Base-by-base conservation (phyloP, 2,329 filamentous ascomycete genomes). In the Aspergillus sojae region DNA sequence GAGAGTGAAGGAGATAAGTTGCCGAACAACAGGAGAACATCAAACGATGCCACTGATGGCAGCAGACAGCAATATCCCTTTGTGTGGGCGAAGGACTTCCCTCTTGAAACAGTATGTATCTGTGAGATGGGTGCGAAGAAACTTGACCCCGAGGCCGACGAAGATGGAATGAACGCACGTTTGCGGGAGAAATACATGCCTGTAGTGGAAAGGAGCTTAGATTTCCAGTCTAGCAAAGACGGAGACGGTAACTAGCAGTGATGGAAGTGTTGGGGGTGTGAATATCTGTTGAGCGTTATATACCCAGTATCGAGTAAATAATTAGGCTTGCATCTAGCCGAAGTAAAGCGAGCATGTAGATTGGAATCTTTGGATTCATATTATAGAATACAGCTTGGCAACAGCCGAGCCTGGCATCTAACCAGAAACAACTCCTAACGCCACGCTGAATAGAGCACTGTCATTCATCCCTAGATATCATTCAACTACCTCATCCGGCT, bases 41-140 rank as follows among this genome's bases (percentile, higher is more conserved):
- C 7, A 26, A 53, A 32, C 19, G 50, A 30, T 19, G 19, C 11
- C 4, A 21, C 46, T 2, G 9, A 6, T 4, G n/a, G 19, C 21
- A 30, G 28, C 10, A 46, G 1, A 9, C 26, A 45, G 4, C 62
- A 39, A 41, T 57, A 66, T n/a, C 75, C 77, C 0, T 88, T 88
- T 67, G 76, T 88, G 0, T 97, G 93, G 92, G 88, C 91, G 69
- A 81, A 87, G 60, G 79, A 87, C 57, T 81, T 94, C 28, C 80
- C 81, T 19, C 74, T 97, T n/a, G 87, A 92, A 62, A 86, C 82
- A 63, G 79, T 97, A 46, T 88, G 89, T 56, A 89, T 97, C 43
- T 97, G 93, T 74, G 88, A 87, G 73, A 97, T 97, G 94, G 93
- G 94, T 0, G 93, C 93, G 11, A 91, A 89, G 82, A 88, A 86